Percentiles rank a stretch among this genome's conserved stretches.
These are phyloP conservation scores for Macadamia tetraphylla DNA, from an alignment of 164 flowering plant genomes.

Conservation along the genomic window DNA sequence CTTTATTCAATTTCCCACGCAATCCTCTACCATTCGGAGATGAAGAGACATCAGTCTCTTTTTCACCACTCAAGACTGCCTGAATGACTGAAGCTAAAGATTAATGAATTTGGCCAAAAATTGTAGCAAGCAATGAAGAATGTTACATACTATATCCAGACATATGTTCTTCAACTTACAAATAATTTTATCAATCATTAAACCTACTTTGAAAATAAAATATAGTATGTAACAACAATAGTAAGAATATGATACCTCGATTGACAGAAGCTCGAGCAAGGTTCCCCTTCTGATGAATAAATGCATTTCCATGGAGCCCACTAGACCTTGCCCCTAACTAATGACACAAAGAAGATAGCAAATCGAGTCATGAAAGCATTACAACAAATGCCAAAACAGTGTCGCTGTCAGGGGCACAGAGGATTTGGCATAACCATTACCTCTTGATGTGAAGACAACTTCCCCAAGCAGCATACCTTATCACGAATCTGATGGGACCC, in stretches of 20 bases:
- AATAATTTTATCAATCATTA: too few species aligned
- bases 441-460: too few species aligned
- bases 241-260: neutral
- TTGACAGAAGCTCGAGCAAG: neutral
- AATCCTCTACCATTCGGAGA: slow-evolving; percentile 32
- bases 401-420: too few species aligned
- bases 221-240: neutral
- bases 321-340: neutral
- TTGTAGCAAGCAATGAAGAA: too few species aligned
- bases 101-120: neutral
- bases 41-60: slow-evolving; percentile 23
- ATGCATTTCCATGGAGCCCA: neutral
- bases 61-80: slow-evolving; percentile 42
- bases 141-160: too few species aligned
- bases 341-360: neutral
- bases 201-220: too few species aligned
- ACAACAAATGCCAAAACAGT: too few species aligned
- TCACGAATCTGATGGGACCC: too few species aligned
- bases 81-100: slow-evolving; percentile 36
- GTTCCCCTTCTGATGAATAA: neutral
- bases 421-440: too few species aligned
- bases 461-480: too few species aligned
- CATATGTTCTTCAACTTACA: too few species aligned
- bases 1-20: slow-evolving; percentile 80
- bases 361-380: neutral